Conservation (phyloP, 2,329 filamentous ascomycete genomes). For the Pseudonectria foliicola region DNA sequence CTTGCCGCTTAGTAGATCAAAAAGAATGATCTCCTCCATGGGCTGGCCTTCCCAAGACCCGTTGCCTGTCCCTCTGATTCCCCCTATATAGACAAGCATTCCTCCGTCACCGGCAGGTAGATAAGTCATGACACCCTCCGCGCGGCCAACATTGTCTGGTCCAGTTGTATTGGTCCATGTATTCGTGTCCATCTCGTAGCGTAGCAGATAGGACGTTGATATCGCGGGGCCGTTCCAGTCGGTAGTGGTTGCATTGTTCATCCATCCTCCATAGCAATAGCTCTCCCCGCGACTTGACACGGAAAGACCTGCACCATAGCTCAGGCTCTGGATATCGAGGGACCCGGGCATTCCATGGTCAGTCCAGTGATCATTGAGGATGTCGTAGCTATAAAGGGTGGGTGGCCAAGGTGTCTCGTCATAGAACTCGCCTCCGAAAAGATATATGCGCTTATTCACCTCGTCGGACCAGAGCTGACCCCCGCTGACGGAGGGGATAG, state of each 20-base stretch:
- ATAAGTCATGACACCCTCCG: constrained; percentile 54
- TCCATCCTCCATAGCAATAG: constrained; percentile 58
- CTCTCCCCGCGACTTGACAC: constrained; percentile 47
- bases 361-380: constrained; percentile 50
- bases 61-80: constrained; percentile 43
- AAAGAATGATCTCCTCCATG: constrained; percentile 48
- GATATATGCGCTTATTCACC: constrained; percentile 56
- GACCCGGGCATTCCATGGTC: constrained; percentile 31
- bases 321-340: constrained; percentile 36
- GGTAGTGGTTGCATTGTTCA: constrained; percentile 45
- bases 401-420: constrained; percentile 37
- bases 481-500: constrained; percentile 41
- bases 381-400: constrained; percentile 51
- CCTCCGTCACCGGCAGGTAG: constrained; percentile 53
- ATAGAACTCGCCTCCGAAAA: constrained; percentile 56
- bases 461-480: constrained; percentile 52
- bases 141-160: constrained; percentile 45
- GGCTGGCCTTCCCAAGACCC: constrained; percentile 38
- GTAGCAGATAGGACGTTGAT: constrained; percentile 45
- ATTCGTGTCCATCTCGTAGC: constrained; percentile 48
- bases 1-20: constrained; percentile 50
- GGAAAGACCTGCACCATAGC: constrained; percentile 50
- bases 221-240: constrained; percentile 42
- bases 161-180: constrained; percentile 46
- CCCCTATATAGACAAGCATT: constrained; percentile 56